Evolutionary conservation across 306 rosid species (phyloP).

Genomic region (Canavalia gladiata): DNA sequence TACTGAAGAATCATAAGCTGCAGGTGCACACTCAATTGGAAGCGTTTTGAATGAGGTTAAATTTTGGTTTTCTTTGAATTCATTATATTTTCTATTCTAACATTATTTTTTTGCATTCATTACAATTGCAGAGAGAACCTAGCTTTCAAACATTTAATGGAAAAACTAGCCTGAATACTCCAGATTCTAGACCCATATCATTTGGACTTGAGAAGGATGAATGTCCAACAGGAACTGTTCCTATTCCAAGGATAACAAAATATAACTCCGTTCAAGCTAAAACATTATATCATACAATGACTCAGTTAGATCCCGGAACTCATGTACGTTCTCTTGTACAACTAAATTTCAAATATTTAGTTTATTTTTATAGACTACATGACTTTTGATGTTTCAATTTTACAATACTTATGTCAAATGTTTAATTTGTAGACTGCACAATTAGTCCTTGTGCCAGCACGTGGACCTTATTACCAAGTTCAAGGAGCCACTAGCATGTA

Average conservation of each 20-base stretch:
- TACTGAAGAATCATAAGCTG: background rate
- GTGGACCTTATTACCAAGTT: background rate
- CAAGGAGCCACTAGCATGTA: background rate
- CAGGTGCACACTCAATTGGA: background rate
- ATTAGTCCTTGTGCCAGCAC: fast-evolving
- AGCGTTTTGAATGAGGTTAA: background rate
- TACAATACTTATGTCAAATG: background rate
- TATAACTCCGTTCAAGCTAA: background rate
- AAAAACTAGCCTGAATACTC: too few relatives aligned
- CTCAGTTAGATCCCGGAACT: fast-evolving
- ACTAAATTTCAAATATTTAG: background rate
- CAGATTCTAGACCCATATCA: too few relatives aligned
- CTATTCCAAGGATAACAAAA: background rate
- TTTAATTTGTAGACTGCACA: slow-evolving; percentile 7
- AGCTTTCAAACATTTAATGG: too few relatives aligned
- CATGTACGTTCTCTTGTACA: slow-evolving; percentile 1
- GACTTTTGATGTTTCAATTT: background rate
- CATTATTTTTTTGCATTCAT: background rate
- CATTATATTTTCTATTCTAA: background rate
- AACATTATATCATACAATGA: background rate
- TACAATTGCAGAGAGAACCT: background rate
- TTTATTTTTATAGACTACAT: background rate
- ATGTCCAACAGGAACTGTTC: too few relatives aligned
- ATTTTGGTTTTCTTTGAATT: background rate
- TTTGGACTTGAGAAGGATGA: too few relatives aligned